A percentile compares a stretch with the other conserved stretches of the same genome.
phyloP scores from a whole-genome alignment of 495 filamentous ascomycete genomes.

The Hyaloscypha finlandica region DNA sequence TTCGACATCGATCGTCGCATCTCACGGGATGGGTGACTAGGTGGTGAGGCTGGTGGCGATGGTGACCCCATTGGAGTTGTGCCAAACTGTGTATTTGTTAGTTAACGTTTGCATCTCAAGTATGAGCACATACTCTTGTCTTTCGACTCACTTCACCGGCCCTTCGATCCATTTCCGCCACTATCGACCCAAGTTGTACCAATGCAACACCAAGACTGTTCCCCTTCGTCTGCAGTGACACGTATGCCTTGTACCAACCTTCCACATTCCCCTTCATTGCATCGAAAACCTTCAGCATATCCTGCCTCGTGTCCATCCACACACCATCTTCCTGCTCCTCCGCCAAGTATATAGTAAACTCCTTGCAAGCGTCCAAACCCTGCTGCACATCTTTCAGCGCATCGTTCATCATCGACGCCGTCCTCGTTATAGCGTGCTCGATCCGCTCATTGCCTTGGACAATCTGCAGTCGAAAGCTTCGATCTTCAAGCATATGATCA shows the following conservation, averaged over 20 bases:
- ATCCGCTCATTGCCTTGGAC: conserved; percentile 88
- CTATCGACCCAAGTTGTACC: conserved; percentile 63
- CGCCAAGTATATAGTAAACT: conserved; percentile 74
- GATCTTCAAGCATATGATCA: conserved; percentile 84
- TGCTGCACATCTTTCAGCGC: conserved; percentile 75
- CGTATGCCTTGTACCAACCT: conserved; percentile 78
- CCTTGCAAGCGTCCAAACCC: conserved; percentile 73
- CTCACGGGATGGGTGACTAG: conserved; percentile 13
- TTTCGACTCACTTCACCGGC: conserved; percentile 73
- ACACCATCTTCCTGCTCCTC: conserved; percentile 57
- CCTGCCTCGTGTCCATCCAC: conserved; percentile 52
- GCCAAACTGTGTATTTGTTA: conserved; percentile 31
- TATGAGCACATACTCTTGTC: conserved; percentile 46
- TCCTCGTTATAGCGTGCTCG: conserved; percentile 81
- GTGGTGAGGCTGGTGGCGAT: conserved; percentile 19
- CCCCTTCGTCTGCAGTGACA: conserved; percentile 67
- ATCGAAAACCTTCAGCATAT: conserved; percentile 66
- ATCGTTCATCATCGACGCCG: conserved; percentile 71
- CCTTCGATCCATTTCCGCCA: conserved; percentile 76
- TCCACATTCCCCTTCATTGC: conserved; percentile 85
- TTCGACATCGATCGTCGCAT: conserved; percentile 27
- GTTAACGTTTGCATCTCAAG: neutral
- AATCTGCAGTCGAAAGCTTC: conserved; percentile 76
- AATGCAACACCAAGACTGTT: conserved; percentile 60
- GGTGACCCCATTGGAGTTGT: conserved; percentile 16